Evolutionary conservation across 441 rosid genomes (phyloP), one percentile per base, ranked within the genome.

Genomic region (Gossypium trilobum): DNA sequence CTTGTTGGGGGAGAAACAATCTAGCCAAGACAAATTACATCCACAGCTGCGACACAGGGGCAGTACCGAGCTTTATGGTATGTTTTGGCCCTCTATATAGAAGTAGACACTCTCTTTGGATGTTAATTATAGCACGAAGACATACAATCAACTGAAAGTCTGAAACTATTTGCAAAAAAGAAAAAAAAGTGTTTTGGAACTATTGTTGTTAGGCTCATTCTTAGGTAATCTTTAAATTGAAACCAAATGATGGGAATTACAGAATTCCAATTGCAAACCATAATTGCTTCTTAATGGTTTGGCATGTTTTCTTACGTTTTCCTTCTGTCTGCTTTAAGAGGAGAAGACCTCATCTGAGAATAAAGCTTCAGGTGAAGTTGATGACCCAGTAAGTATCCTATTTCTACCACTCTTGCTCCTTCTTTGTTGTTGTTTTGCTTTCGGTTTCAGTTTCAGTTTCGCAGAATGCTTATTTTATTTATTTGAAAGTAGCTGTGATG

Each of bases 21-120:
- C 78, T 6, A 73, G 74, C 61, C 83, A 79, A 22, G 85, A 73
- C 56, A 74, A 79, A 36, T 77, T 80, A 63, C 76, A n/a, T 77
- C 78, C 77, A 55, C 83, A 77, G 77, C 80, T 86, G 78, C 86
- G 87, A 22, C 81, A 71, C 63, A 79, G 90, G 62, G 85, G 85
- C 50, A 56, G 68, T 80, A n/a, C 84, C 54, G 73, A 52, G 70
- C 44, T 78, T 73, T 74, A 82, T 80, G 92, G 99, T 86, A 86
- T 60, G 2, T 72, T 11, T 58, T 72, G 13, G 14, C 62, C 22
- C 62, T 11, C 44, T 19, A 55, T 70, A 5, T 23, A 0, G 51
- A 69, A 33, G 16, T 9, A 11, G 48, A 10, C 61, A 29, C 60
- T 52, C 5, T 10, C 33, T 9, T 68, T 29, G 72, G 27, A 8